Conservation (phyloP, 805 yeast genomes). For the Candida berthetii region DNA sequence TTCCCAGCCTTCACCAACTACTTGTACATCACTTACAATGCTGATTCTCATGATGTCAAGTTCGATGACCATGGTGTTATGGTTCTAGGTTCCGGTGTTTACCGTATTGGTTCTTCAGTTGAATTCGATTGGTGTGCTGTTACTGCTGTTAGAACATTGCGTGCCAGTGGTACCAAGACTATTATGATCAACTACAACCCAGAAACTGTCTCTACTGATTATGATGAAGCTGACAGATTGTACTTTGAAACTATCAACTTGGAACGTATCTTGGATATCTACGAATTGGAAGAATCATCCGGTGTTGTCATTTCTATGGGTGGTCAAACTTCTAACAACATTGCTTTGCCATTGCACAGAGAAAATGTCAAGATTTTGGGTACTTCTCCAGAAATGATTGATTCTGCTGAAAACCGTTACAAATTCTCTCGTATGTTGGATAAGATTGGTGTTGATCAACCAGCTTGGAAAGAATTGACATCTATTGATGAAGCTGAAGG, state of each 20-base stretch:
- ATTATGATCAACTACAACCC: slow-evolving; percentile 98
- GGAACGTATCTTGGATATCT: slow-evolving; percentile 92
- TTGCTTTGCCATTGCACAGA: slow-evolving; percentile 87
- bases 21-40: slow-evolving; percentile 91
- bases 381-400: slow-evolving; percentile 97
- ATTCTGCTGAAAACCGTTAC: slow-evolving; percentile 96
- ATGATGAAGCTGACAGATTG: slow-evolving; percentile 95
- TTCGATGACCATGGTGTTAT: slow-evolving; percentile 91
- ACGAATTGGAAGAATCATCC: slow-evolving; percentile 80
- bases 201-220: slow-evolving; percentile 98
- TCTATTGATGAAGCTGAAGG: slow-evolving; percentile 88
- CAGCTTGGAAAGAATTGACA: slow-evolving; percentile 98
- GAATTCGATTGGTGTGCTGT: slow-evolving; percentile 99
- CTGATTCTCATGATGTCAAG: slow-evolving; percentile 77
- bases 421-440: slow-evolving; percentile 97
- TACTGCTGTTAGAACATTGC: slow-evolving; percentile 87
- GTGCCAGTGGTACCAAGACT: slow-evolving; percentile 82
- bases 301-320: slow-evolving; percentile 98
- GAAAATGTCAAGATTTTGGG: slow-evolving; percentile 94
- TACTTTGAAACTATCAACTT: slow-evolving; percentile 93
- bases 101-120: slow-evolving; percentile 97
- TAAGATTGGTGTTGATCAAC: slow-evolving; percentile 95
- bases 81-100: slow-evolving; percentile 98
- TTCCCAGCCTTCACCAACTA: slow-evolving; percentile 96
- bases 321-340: slow-evolving; percentile 97